A percentile compares a stretch with the other conserved stretches of the same genome.
These are phyloP conservation scores for Ascochyta rabiei DNA, from an alignment of 2,329 filamentous ascomycete genomes.

Conservation along the genomic window DNA sequence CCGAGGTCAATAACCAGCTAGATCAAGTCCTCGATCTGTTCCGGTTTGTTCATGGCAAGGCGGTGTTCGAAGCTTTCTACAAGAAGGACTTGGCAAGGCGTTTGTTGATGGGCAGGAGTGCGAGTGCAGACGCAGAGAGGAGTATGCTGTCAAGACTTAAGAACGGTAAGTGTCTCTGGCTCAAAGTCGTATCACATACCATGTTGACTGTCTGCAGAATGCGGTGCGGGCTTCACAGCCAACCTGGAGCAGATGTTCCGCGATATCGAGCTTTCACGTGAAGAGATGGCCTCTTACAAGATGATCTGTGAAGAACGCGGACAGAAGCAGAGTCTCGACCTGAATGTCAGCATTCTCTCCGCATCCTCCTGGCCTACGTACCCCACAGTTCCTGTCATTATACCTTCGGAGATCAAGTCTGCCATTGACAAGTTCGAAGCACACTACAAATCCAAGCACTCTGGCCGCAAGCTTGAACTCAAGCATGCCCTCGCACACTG, in stretches of 20 bases:
- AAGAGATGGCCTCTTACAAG: slow-evolving; percentile 92
- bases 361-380: slow-evolving; percentile 93
- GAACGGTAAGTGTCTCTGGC: slow-evolving; percentile 56
- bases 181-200: background rate
- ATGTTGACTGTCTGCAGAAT: slow-evolving; percentile 62
- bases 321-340: slow-evolving; percentile 66
- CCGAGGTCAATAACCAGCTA: slow-evolving; percentile 87
- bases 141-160: slow-evolving; percentile 94
- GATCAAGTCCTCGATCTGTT: slow-evolving; percentile 94
- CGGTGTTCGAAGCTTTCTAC: slow-evolving; percentile 98
- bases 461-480: slow-evolving; percentile 84
- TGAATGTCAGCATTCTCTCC: slow-evolving; percentile 89
- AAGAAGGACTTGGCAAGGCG: slow-evolving; percentile 94
- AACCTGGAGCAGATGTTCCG: slow-evolving; percentile 99
- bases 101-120: slow-evolving; percentile 88
- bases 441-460: slow-evolving; percentile 90
- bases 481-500: slow-evolving; percentile 94
- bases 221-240: slow-evolving; percentile 91
- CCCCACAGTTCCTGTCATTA: slow-evolving; percentile 73
- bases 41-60: slow-evolving; percentile 95
- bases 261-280: slow-evolving; percentile 89
- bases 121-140: slow-evolving; percentile 91
- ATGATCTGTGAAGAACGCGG: slow-evolving; percentile 66
- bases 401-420: slow-evolving; percentile 76
- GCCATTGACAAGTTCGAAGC: slow-evolving; percentile 81